These are phyloP conservation scores for Verticillium tricorpus DNA, from an alignment of 2,329 filamentous ascomycete genomes.

Conservation along the genomic window DNA sequence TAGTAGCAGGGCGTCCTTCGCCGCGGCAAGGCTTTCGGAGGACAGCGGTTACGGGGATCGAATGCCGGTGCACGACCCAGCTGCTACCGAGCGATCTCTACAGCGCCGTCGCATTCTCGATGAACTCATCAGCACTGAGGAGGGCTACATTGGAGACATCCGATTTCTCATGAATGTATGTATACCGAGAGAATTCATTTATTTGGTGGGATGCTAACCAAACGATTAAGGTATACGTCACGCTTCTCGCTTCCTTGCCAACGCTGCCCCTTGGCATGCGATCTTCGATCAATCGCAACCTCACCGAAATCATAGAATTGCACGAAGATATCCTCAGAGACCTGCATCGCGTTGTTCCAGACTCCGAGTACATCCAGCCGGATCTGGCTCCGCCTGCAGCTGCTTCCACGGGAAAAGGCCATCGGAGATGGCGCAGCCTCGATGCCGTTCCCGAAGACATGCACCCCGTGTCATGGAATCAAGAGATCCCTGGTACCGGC, in stretches of 20 bases:
- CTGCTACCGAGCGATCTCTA: slow-evolving; percentile 64
- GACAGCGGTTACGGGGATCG: slow-evolving; percentile 59
- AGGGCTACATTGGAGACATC: slow-evolving; percentile 82
- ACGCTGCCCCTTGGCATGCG: slow-evolving; percentile 60
- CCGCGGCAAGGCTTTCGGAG: slow-evolving; percentile 58
- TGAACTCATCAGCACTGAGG: slow-evolving; percentile 81
- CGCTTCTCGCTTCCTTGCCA: slow-evolving; percentile 67
- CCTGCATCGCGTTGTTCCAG: slow-evolving; percentile 66
- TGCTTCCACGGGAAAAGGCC: slow-evolving; percentile 18
- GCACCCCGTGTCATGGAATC: slow-evolving; percentile 33
- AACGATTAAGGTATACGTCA: slow-evolving; percentile 61
- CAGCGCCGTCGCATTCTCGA: slow-evolving; percentile 77
- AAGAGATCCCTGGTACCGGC: slow-evolving; percentile 45
- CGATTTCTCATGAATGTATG: slow-evolving; percentile 81
- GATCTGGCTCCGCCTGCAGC: slow-evolving; percentile 20
- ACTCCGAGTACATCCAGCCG: slow-evolving; percentile 56
- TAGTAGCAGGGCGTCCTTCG: slow-evolving; percentile 58
- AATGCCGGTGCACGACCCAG: slow-evolving; percentile 54
- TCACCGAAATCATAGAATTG: slow-evolving; percentile 74
- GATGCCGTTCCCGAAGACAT: slow-evolving; percentile 39
- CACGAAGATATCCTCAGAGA: slow-evolving; percentile 78
- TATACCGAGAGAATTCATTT: not conserved
- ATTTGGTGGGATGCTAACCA: slow-evolving; percentile 3
- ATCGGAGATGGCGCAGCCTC: slow-evolving; percentile 45
- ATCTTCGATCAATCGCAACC: slow-evolving; percentile 71